Evolutionary conservation across 139 green algal species (phyloP).

Genomic region (Limnomonas spitsbergensis): DNA sequence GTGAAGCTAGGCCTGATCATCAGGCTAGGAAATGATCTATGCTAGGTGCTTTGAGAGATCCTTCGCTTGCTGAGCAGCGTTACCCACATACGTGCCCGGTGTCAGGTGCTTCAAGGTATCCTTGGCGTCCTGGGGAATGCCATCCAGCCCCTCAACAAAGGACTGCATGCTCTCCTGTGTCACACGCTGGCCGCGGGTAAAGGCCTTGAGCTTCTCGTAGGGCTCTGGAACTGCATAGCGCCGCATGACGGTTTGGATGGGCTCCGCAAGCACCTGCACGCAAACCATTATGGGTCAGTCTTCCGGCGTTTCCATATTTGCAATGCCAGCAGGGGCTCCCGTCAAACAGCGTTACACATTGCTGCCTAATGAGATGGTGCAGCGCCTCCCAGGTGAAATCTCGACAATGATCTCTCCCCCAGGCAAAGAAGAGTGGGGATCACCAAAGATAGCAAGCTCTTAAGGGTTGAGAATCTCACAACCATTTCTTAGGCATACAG

Average conservation of each 20-base stretch:
- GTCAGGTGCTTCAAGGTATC: conserved; percentile 68
- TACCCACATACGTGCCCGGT: conserved; percentile 90
- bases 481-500: no score
- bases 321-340: no score
- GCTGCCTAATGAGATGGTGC: no score
- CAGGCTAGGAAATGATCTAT: no score
- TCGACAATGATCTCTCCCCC: no score
- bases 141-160: conserved; percentile 84
- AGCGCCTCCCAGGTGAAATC: no score
- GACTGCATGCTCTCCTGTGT: conserved; percentile 47
- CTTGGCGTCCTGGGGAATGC: conserved; percentile 64
- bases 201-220: conserved; percentile 99
- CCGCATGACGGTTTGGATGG: conserved; percentile 96
- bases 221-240: conserved; percentile 88
- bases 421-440: no score
- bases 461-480: no score
- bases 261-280: conserved; percentile 93
- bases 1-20: no score
- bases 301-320: no score
- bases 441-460: no score
- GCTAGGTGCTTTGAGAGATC: conserved; percentile 35
- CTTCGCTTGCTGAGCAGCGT: conserved; percentile 75
- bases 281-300: conserved; percentile 9
- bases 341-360: no score
- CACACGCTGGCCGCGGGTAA: conserved; percentile 85